Evolutionary conservation across 2,329 filamentous ascomycete genomes (phyloP), one percentile per base, ranked within the genome.

Genomic region (Biscogniauxia marginata): DNA sequence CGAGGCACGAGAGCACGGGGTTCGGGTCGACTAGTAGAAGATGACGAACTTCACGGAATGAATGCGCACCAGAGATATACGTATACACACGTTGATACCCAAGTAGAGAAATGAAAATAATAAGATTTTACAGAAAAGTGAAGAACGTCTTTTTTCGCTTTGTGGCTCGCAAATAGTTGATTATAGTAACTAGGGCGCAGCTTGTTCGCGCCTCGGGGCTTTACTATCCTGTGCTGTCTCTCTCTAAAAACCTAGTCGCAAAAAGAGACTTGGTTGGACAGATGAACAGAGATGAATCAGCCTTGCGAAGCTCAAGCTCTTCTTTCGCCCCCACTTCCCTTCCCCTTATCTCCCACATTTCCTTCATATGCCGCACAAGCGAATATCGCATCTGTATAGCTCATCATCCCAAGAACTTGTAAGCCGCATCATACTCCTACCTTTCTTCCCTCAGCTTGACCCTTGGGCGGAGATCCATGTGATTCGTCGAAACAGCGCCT

Each of bases 21-120:
- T 91, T 90, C 67, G 88, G 88, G 7, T 87, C 85, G 7, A 91
- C 88, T 0, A 83, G 77, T 56, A 77, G 85, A 55, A 78, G 84
- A 63, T 87, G 68, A 56, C 4, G 21, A 8, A 9, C 13, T 2
- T 39, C 11, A 8, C 22, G 20, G 25, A 59, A 22, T n/a, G n/a
- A n/a, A n/a, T n/a, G n/a, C n/a, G n/a, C n/a, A n/a, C n/a, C n/a
- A n/a, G n/a, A 4, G 39, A 39, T 4, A 16, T 45, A 19, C 13
- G 45, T 22, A 43, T 39, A 46, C 34, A 39, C n/a, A 39, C 13
- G n/a, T 9, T 39, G 30, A 39, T 39, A 39, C n/a, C 30, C n/a
- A 39, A 5, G n/a, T 39, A 39, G 3, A 5, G 11, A 39, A 16
- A 39, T 16, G 7, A n/a, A 39, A 16, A 39, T 3, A n/a, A 39